A percentile compares a stretch with the other conserved stretches of the same genome.
These are phyloP conservation scores for Cryptomeria japonica DNA, from an alignment of 75 land plant species.

Conservation along the genomic window DNA sequence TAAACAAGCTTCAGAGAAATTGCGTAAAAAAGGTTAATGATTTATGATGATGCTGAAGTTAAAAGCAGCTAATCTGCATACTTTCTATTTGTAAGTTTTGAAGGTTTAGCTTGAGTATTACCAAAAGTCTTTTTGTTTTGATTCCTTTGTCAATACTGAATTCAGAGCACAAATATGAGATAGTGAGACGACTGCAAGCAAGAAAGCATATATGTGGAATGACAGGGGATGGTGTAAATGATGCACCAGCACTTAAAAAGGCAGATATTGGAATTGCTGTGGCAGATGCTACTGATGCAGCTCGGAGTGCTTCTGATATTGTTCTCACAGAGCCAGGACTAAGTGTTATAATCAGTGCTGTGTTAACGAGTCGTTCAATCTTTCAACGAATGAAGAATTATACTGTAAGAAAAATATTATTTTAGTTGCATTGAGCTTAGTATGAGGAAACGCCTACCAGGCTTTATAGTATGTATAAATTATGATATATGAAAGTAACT, in stretches of 20 bases:
- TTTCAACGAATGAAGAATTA: constrained; percentile 68
- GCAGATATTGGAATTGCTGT: constrained; percentile 75
- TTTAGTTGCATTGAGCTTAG: not conserved
- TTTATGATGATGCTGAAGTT: not conserved
- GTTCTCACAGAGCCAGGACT: constrained; percentile 61
- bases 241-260: constrained; percentile 77
- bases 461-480: too few relatives aligned
- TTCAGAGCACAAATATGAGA: constrained; percentile 73
- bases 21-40: too few relatives aligned
- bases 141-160: not conserved
- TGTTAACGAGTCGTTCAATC: constrained; percentile 61
- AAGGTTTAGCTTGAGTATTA: not conserved
- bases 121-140: not conserved
- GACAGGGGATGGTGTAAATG: constrained; percentile 84
- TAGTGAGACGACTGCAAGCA: constrained; percentile 54
- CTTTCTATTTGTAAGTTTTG: not conserved
- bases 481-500: too few relatives aligned
- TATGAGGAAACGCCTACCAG: too few relatives aligned
- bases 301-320: constrained; percentile 62
- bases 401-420: constrained; percentile 28
- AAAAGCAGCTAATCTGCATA: not conserved
- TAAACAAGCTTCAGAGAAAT: too few relatives aligned
- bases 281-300: constrained; percentile 63
- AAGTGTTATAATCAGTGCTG: constrained; percentile 64
- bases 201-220: constrained; percentile 71